Evolutionary conservation across 2,329 filamentous ascomycete species (phyloP).

Genomic region (Colletotrichum sp.): DNA sequence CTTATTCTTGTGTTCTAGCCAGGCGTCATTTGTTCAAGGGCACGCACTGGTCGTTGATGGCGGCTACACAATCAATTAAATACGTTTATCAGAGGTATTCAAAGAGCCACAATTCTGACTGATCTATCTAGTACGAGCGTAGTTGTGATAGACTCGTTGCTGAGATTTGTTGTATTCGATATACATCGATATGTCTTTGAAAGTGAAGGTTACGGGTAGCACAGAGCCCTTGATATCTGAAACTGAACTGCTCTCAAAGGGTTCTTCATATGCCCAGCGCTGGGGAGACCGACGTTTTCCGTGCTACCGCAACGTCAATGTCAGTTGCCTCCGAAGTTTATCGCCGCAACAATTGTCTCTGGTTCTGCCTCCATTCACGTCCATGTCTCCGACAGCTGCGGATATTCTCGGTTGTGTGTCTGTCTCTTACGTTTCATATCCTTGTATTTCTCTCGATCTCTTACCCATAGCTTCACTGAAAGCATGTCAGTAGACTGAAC

Average conservation of each 20-base stretch:
- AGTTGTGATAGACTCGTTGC: background rate
- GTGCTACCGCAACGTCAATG: background rate
- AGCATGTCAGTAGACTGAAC: background rate
- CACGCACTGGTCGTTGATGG: slow-evolving; percentile 58
- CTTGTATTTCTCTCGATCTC: background rate
- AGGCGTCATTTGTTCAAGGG: slow-evolving; percentile 57
- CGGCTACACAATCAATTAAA: slow-evolving; percentile 53
- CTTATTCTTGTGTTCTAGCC: slow-evolving; percentile 52
- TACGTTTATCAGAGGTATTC: background rate
- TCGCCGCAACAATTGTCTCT: background rate
- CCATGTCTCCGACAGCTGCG: background rate
- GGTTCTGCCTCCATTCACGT: background rate
- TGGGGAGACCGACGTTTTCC: background rate
- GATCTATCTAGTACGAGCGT: background rate
- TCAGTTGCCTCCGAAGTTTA: background rate
- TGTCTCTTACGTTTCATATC: background rate
- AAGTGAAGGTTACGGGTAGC: background rate
- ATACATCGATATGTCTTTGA: too few species aligned
- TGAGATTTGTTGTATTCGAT: background rate
- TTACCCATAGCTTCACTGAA: background rate
- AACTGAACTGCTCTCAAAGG: background rate
- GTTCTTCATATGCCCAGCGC: background rate
- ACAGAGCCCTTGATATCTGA: background rate
- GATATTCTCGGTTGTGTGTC: background rate
- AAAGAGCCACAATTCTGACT: background rate